Conservation (phyloP, 2,329 filamentous ascomycete genomes). For the Diaporthe velutina region DNA sequence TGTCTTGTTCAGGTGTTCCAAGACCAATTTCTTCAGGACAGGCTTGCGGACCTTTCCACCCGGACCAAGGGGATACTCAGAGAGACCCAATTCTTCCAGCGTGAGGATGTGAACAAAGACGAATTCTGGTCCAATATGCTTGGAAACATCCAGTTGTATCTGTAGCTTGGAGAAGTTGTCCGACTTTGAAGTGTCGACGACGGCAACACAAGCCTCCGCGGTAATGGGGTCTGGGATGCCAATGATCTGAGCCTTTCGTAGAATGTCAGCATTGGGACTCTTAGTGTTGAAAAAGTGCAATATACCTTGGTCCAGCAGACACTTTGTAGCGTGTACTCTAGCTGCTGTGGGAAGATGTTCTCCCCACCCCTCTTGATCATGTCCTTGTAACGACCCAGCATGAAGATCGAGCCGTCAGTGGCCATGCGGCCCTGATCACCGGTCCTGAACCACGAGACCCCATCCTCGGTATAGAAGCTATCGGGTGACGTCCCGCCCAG, state of each 20-base stretch:
- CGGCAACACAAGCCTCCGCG: background rate
- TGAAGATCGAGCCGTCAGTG: background rate
- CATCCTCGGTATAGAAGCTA: background rate
- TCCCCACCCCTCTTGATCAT: constrained; percentile 22
- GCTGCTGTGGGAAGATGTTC: constrained; percentile 16
- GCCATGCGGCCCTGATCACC: constrained; percentile 26
- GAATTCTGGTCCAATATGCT: constrained; percentile 1
- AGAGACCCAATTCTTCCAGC: background rate
- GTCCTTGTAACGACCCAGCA: constrained; percentile 6
- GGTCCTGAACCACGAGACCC: background rate
- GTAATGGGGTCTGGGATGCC: background rate
- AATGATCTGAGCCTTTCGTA: background rate
- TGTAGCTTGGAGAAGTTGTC: constrained; percentile 3
- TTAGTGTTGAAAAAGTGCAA: background rate
- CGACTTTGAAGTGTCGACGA: background rate
- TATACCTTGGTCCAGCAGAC: background rate
- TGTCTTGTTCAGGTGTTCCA: background rate
- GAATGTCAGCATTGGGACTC: background rate
- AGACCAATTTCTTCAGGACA: background rate
- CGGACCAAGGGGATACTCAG: background rate
- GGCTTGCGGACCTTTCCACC: constrained; percentile 21
- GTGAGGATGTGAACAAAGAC: background rate
- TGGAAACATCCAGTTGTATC: background rate
- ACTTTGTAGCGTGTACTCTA: background rate
- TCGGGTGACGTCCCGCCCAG: background rate